A percentile compares a stretch with the other conserved stretches of the same genome.
Evolutionary conservation across 2,329 filamentous ascomycete genomes (phyloP).

Genomic region (Neofusicoccum umdonicola): DNA sequence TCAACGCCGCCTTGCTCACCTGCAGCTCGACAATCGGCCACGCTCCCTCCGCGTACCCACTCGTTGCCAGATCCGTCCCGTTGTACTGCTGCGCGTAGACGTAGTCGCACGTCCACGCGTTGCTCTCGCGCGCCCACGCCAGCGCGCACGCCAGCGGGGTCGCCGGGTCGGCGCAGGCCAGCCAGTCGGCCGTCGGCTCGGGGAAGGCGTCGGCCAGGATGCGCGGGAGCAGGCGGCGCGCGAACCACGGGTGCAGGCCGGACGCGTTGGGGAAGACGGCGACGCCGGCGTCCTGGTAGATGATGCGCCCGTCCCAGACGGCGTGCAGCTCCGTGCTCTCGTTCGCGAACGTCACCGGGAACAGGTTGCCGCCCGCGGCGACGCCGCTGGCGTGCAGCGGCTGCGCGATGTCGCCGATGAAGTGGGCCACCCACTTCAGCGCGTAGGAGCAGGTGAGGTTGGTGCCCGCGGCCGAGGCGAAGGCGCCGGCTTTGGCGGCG

Average conservation of each 20-base stretch:
- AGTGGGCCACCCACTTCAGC: slow-evolving; percentile 43
- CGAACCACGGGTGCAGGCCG: slow-evolving; percentile 35
- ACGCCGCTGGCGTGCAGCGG: slow-evolving; percentile 41
- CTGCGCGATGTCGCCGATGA: slow-evolving; percentile 42
- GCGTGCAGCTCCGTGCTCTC: slow-evolving; percentile 37
- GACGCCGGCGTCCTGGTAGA: slow-evolving; percentile 37
- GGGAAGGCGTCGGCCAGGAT: slow-evolving; percentile 36
- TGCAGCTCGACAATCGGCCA: slow-evolving; percentile 42
- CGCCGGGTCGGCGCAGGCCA: slow-evolving; percentile 34
- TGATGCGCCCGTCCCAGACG: slow-evolving; percentile 41
- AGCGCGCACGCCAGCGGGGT: slow-evolving; percentile 34
- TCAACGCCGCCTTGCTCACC: slow-evolving; percentile 40
- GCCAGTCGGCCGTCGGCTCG: slow-evolving; percentile 36
- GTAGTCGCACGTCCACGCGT: slow-evolving; percentile 40
- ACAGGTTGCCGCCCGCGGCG: slow-evolving; percentile 38
- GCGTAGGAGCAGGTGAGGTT: slow-evolving; percentile 41
- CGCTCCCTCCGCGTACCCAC: slow-evolving; percentile 39
- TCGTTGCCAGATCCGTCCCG: slow-evolving; percentile 33
- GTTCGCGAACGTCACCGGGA: slow-evolving; percentile 37
- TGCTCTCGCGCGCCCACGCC: slow-evolving; percentile 39
- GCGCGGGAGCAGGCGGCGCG: slow-evolving; percentile 30
- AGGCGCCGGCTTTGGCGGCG: slow-evolving; percentile 25
- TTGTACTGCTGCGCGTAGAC: slow-evolving; percentile 35
- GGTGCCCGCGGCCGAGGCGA: slow-evolving; percentile 19
- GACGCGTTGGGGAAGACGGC: slow-evolving; percentile 34